A percentile compares a stretch with the other conserved stretches of the same genome.
These are phyloP conservation scores for Hagleromyces aurorensis DNA, from an alignment of 805 yeast genomes.

Conservation along the genomic window DNA sequence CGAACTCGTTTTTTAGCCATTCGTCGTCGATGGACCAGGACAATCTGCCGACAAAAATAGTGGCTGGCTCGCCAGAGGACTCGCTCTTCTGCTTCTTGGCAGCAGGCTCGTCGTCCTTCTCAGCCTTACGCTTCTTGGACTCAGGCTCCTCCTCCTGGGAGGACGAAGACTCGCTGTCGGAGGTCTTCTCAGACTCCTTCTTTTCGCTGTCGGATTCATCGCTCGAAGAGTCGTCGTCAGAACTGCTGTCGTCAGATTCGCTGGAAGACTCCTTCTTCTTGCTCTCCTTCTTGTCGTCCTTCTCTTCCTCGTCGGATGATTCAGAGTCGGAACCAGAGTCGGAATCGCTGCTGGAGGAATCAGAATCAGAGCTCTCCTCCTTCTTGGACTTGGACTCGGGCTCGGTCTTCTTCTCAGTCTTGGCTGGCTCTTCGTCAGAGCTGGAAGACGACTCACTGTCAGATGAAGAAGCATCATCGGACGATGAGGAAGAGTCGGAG, in stretches of 20 bases:
- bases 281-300: constrained; percentile 33
- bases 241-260: constrained; percentile 25
- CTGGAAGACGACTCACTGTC: constrained; percentile 10
- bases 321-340: constrained; percentile 17
- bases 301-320: constrained; percentile 29
- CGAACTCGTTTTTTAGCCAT: constrained; percentile 85
- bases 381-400: constrained; percentile 8
- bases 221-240: constrained; percentile 10
- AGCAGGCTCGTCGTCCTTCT: constrained; percentile 33
- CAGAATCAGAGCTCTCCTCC: constrained; percentile 14
- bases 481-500: constrained; percentile 11
- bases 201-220: constrained; percentile 9
- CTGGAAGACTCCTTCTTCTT: constrained; percentile 34
- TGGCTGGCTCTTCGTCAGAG: constrained; percentile 3
- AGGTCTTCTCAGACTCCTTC: constrained; percentile 4
- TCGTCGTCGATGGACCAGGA: constrained; percentile 97
- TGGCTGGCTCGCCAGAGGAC: constrained; percentile 57
- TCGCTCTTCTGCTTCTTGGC: constrained; percentile 47
- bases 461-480: constrained; percentile 10
- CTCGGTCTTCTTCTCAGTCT: constrained; percentile 5
- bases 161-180: constrained; percentile 26
- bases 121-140: constrained; percentile 31
- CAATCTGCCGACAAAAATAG: constrained; percentile 92
- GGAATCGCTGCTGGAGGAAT: constrained; percentile 18
- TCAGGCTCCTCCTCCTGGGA: constrained; percentile 23